Percentiles rank a stretch among this genome's conserved stretches.
Conservation (phyloP, 495 filamentous ascomycete species). For the Lasiosphaeris hirsuta region DNA sequence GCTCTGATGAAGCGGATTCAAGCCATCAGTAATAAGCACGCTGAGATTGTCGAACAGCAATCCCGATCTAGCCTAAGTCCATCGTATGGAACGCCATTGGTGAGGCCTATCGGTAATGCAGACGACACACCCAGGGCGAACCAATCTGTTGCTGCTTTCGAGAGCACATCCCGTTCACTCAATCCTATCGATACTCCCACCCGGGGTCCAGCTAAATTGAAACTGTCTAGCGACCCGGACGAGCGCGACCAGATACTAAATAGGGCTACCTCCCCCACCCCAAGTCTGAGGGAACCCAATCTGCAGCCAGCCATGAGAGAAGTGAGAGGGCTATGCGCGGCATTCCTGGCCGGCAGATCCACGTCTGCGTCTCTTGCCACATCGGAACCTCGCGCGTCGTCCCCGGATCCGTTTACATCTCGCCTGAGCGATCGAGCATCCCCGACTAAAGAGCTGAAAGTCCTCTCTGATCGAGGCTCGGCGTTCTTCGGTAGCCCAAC, state of each 20-base stretch:
- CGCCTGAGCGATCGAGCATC: background rate
- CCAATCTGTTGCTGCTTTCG: background rate
- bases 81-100: background rate
- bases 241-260: background rate
- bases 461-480: conserved; percentile 26
- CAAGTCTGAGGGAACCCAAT: background rate
- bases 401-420: conserved; percentile 8
- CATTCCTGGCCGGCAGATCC: background rate
- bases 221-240: too few relatives aligned
- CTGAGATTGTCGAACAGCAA: conserved; percentile 19
- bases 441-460: conserved; percentile 6
- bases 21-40: conserved; percentile 15
- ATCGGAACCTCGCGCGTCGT: background rate
- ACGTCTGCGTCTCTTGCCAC: background rate
- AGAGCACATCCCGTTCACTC: background rate
- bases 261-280: background rate
- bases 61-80: conserved; percentile 15
- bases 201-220: background rate
- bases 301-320: background rate
- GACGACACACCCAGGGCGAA: background rate
- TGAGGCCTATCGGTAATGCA: background rate
- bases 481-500: conserved; percentile 44
- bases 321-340: conserved; percentile 1
- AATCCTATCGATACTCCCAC: conserved; percentile 3
- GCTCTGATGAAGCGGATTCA: conserved; percentile 68